Evolutionary conservation across 2,329 filamentous ascomycete genomes (phyloP).

Genomic region (Dactylellina haptotyla): DNA sequence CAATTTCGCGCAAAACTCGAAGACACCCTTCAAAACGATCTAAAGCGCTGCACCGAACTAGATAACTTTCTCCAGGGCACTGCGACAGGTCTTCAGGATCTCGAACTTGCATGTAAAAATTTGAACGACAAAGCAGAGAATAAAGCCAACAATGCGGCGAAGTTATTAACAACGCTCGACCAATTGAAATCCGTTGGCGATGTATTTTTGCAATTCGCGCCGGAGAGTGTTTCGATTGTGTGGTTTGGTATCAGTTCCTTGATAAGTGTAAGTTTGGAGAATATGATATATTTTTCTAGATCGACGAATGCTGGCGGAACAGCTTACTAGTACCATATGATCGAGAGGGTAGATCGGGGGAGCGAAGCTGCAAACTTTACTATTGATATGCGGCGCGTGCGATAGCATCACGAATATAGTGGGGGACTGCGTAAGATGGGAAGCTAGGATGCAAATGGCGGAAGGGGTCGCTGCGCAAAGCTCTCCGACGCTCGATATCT

Average conservation of each 20-base stretch:
- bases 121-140: constrained; percentile 18
- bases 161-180: constrained; percentile 8
- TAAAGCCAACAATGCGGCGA: constrained; percentile 16
- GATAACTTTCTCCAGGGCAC: constrained; percentile 1
- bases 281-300: too few relatives aligned
- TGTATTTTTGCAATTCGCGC: constrained; percentile 6
- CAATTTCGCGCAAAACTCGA: constrained; percentile 1
- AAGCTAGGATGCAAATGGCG: background rate
- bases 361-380: constrained; percentile 17
- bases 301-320: too few relatives aligned
- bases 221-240: constrained; percentile 19
- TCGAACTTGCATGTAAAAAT: constrained; percentile 4
- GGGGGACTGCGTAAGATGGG: constrained; percentile 31
- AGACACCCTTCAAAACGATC: background rate
- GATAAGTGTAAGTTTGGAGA: constrained; percentile 2
- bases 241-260: constrained; percentile 24
- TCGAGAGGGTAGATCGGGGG: constrained; percentile 31
- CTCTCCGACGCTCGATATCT: constrained; percentile 1
- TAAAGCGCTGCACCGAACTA: background rate
- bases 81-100: background rate
- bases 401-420: constrained; percentile 32
- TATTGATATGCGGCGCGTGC: constrained; percentile 38
- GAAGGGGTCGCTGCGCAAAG: background rate
- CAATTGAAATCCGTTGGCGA: constrained; percentile 19
- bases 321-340: too few relatives aligned